These are phyloP conservation scores for Phytophthora pinifolia DNA, from an alignment of 352 stramenopile species.

Conservation along the genomic window DNA sequence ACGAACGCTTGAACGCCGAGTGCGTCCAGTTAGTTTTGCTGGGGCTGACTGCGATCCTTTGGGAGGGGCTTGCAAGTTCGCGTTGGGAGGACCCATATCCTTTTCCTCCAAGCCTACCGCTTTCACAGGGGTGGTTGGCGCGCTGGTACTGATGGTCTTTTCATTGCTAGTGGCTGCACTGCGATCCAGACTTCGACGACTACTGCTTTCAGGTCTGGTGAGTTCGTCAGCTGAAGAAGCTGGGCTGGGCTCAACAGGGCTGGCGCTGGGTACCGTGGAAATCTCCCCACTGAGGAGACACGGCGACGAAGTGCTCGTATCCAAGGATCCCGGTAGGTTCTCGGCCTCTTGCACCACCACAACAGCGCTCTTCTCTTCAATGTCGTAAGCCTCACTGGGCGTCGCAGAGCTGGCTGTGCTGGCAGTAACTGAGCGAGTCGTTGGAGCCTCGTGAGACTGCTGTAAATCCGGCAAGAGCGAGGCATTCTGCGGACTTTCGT, in stretches of 20 bases:
- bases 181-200: not conserved
- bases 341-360: constrained; percentile 11
- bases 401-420: constrained; percentile 10
- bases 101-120: not conserved
- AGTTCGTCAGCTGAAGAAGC: constrained; percentile 4
- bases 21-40: constrained; percentile 10
- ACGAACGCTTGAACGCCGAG: constrained; percentile 8
- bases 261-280: constrained; percentile 4
- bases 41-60: constrained; percentile 17
- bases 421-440: constrained; percentile 3
- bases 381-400: constrained; percentile 8
- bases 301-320: constrained; percentile 20
- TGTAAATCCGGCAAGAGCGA: constrained; percentile 22
- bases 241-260: constrained; percentile 11
- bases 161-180: not conserved
- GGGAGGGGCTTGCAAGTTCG: constrained; percentile 1
- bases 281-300: constrained; percentile 21
- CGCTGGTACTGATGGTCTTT: not conserved
- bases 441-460: constrained; percentile 1
- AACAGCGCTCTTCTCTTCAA: constrained; percentile 9
- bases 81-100: not conserved
- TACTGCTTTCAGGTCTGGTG: not conserved
- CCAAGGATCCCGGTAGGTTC: constrained; percentile 15
- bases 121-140: constrained; percentile 4
- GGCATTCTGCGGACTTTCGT: constrained; percentile 20